Evolutionary conservation across 2,329 filamentous ascomycete species (phyloP), one percentile per base, ranked within the genome.

Genomic region (Neospermospora avenae): DNA sequence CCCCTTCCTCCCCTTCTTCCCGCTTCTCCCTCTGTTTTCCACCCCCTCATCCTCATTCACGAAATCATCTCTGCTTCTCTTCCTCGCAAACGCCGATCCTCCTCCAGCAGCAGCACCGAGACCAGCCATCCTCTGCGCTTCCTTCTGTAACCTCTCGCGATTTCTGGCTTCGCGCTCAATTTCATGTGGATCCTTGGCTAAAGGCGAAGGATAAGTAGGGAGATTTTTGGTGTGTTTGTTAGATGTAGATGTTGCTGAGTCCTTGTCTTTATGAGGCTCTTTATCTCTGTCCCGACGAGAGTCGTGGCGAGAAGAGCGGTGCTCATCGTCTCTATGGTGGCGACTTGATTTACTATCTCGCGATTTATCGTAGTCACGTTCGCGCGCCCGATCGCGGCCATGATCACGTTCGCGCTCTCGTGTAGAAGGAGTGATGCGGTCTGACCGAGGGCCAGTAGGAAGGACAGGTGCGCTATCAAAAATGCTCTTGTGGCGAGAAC

Each of bases 101-200:
- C 28, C 1, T 31, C 28, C 28, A 31, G 5, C 11, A 14, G 49
- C 58, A 41, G 75, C 76, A 2, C 77, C 73, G 55, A 85, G 71
- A 45, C 82, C 78, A 46, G 84, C 79, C 73, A 87, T 83, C 37
- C 84, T 81, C 73, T 90, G 85, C 41, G 85, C 84, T 73, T 91
- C 88, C 68, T 86, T 87, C 13, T 87, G 77, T 55, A 89, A 77
- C 25, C 88, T 79, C 72, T 89, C 86, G 48, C 86, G 80, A 68
- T 88, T 82, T 16, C 85, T 78, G 13, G 83, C 83, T 70, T 89
- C 87, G 22, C 88, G 84, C 73, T 91, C 88, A 0, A 86, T 77
- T 1, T 87, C 87, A 72, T 90, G 87, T 6, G 70, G 70, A 46
- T 73, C 68, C 28, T 68, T 64, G 28, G 42, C 55, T 42, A 62